A percentile compares a stretch with the other conserved stretches of the same genome.
Conservation (phyloP, 305 asterid genomes). For the Rubia peregrina region DNA sequence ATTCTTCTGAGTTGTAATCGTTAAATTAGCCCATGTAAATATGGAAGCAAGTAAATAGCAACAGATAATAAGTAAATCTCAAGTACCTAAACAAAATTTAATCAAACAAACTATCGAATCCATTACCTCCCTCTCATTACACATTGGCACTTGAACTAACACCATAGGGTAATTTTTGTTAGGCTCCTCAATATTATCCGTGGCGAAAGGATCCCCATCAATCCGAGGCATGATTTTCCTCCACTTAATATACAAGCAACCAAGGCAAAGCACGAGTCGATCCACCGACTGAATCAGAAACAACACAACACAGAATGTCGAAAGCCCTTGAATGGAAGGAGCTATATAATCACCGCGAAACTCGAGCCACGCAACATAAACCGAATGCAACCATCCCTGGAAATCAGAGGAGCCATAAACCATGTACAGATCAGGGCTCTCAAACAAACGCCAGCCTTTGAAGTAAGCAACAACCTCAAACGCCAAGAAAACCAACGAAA, state of each 20-base stretch:
- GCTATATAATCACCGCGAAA: constrained; percentile 40
- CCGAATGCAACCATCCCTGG: constrained; percentile 30
- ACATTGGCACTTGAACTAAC: constrained; percentile 75
- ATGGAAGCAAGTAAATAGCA: background rate
- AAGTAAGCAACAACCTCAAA: constrained; percentile 45
- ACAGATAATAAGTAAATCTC: background rate
- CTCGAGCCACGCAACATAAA: constrained; percentile 52
- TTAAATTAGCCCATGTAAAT: background rate
- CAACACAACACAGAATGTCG: constrained; percentile 44
- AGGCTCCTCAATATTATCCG: constrained; percentile 34
- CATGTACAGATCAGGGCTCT: constrained; percentile 29
- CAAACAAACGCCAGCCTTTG: constrained; percentile 49
- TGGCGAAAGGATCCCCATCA: constrained; percentile 31
- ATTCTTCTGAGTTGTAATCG: background rate
- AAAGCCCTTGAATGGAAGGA: constrained; percentile 38
- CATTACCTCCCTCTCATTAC: constrained; percentile 62
- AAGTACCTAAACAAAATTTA: background rate
- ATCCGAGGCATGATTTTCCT: constrained; percentile 50
- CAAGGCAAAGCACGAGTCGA: constrained; percentile 50
- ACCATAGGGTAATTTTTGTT: constrained; percentile 44
- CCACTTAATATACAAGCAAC: constrained; percentile 48
- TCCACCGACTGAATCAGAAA: constrained; percentile 57
- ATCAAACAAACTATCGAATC: background rate
- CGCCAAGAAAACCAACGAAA: constrained; percentile 34
- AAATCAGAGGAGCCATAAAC: constrained; percentile 31